Percentiles rank a stretch among this genome's conserved stretches.
Evolutionary conservation across 2,329 filamentous ascomycete species (phyloP).

Genomic region (Purpureocillium takamizusanense): DNA sequence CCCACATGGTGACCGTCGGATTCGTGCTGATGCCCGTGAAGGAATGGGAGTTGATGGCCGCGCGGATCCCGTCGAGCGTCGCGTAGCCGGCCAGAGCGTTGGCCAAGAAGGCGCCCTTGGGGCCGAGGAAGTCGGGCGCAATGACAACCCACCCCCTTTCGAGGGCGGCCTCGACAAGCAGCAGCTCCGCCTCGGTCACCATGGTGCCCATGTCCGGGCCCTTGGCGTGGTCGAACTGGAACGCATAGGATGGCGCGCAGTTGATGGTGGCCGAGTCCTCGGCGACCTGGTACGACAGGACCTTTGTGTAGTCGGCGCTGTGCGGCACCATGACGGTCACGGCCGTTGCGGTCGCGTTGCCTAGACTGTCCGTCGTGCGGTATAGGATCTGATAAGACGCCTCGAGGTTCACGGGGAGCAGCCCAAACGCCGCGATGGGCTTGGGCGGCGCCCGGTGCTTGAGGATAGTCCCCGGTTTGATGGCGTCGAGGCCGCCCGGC

Average conservation of each 20-base stretch:
- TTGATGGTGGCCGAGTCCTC: conserved; percentile 29
- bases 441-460: conserved; percentile 10
- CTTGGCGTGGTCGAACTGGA: conserved; percentile 9
- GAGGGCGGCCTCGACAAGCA: conserved; percentile 19
- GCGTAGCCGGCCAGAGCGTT: conserved; percentile 30
- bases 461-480: conserved; percentile 13
- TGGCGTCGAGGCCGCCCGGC: conserved; percentile 7
- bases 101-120: conserved; percentile 30
- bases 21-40: conserved; percentile 20
- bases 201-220: conserved; percentile 22
- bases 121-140: conserved; percentile 37
- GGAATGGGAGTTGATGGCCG: conserved; percentile 19
- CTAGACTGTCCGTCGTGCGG: conserved; percentile 25
- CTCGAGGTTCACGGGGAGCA: conserved; percentile 9
- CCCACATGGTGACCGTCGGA: conserved; percentile 34
- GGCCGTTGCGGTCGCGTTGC: conserved; percentile 25
- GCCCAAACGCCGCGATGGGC: conserved; percentile 11
- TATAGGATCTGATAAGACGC: conserved; percentile 26
- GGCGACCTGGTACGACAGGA: conserved; percentile 34
- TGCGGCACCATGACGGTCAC: conserved; percentile 28
- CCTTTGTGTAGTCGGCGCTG: conserved; percentile 14
- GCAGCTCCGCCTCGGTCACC: conserved; percentile 11
- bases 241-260: conserved; percentile 17
- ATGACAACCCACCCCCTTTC: conserved; percentile 36
- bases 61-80: conserved; percentile 33